Conservation (phyloP, 2,329 filamentous ascomycete genomes). For the Anthostomella pinea region DNA sequence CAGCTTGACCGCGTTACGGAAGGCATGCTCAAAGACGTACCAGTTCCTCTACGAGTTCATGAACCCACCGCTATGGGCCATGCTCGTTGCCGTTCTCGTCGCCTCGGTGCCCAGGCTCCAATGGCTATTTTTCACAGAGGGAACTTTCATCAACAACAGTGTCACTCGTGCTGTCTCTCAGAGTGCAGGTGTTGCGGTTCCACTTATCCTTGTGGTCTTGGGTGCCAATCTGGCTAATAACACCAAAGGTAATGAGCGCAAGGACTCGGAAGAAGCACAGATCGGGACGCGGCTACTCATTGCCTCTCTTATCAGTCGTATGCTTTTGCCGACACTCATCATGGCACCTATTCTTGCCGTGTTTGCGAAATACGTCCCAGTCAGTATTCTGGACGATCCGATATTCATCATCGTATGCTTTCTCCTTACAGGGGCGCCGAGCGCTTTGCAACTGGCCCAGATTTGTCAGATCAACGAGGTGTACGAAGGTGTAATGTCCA, state of each 20-base stretch:
- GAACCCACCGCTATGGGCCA: conserved; percentile 97
- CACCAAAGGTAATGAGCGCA: conserved; percentile 67
- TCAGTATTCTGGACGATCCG: conserved; percentile 94
- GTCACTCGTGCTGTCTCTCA: conserved; percentile 84
- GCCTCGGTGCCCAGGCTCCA: conserved; percentile 85
- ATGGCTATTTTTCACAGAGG: conserved; percentile 80
- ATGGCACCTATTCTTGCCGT: conserved; percentile 90
- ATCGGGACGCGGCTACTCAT: conserved; percentile 76
- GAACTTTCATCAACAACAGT: conserved; percentile 88
- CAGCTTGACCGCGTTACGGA: conserved; percentile 29
- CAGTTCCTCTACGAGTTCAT: conserved; percentile 85
- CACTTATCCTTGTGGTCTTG: conserved; percentile 90
- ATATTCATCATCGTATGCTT: conserved; percentile 99
- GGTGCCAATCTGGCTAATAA: conserved; percentile 93
- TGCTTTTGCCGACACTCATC: conserved; percentile 86
- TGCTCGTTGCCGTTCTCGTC: conserved; percentile 86
- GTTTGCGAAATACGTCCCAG: conserved; percentile 82
- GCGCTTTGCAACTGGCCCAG: conserved; percentile 89
- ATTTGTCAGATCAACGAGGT: conserved; percentile 98
- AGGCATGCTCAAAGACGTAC: conserved; percentile 46
- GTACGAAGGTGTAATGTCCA: conserved; percentile 91
- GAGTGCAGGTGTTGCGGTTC: conserved; percentile 87
- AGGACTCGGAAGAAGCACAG: conserved; percentile 67
- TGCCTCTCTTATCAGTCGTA: conserved; percentile 81
- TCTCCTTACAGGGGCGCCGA: conserved; percentile 89